Evolutionary conservation across 1,284 basidiomycete genomes (phyloP).

Genomic region (Malassezia arunalokei): DNA sequence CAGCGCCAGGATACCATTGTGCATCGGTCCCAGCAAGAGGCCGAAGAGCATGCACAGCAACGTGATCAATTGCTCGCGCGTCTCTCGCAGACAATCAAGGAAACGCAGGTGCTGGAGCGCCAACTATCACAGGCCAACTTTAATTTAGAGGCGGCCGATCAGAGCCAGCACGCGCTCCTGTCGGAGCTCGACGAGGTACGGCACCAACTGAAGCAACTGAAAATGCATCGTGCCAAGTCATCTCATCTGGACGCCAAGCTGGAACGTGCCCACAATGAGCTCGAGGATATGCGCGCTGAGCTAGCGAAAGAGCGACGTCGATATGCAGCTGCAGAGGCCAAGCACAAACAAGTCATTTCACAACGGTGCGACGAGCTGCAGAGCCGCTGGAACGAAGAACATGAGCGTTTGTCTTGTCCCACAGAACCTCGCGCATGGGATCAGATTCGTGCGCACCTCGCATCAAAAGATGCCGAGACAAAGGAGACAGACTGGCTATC

Average conservation of each 20-base stretch:
- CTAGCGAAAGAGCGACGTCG: constrained; percentile 61
- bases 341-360: constrained; percentile 51
- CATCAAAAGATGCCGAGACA: background rate
- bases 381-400: constrained; percentile 7
- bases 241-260: constrained; percentile 55
- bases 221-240: constrained; percentile 11
- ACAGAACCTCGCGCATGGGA: background rate
- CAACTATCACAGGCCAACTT: constrained; percentile 66
- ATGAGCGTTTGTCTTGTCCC: background rate
- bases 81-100: constrained; percentile 27
- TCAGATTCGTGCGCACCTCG: background rate
- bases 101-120: constrained; percentile 49
- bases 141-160: constrained; percentile 69
- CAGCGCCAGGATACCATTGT: constrained; percentile 75
- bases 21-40: constrained; percentile 49
- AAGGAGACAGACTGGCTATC: background rate
- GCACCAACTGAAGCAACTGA: constrained; percentile 50
- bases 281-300: constrained; percentile 74
- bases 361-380: constrained; percentile 1
- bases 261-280: constrained; percentile 51
- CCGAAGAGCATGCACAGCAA: constrained; percentile 40
- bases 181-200: constrained; percentile 68
- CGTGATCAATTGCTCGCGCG: constrained; percentile 32
- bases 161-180: constrained; percentile 61
- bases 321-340: constrained; percentile 59